These are phyloP conservation scores for Penicillium sp. DNA, from an alignment of 2,329 filamentous ascomycete genomes.

Conservation along the genomic window DNA sequence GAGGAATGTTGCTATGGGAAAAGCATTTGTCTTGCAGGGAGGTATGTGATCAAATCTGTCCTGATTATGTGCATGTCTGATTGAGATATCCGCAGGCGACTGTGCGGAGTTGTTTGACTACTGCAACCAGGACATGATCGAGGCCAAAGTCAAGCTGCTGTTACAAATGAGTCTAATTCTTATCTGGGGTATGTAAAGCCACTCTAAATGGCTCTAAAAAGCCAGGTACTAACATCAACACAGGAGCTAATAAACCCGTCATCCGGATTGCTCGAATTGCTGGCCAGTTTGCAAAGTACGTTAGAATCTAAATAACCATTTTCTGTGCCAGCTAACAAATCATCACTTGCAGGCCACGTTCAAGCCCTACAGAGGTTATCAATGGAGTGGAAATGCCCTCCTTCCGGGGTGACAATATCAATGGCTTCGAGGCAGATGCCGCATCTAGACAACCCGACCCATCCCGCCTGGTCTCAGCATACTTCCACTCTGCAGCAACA, in stretches of 20 bases:
- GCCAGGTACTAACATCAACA: slow-evolving; percentile 11
- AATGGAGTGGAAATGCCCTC: slow-evolving; percentile 80
- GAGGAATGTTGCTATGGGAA: slow-evolving; percentile 82
- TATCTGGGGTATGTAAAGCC: slow-evolving; percentile 67
- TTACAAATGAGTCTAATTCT: slow-evolving; percentile 96
- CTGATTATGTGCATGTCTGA: not conserved
- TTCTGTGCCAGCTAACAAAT: not conserved
- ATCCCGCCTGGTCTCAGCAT: slow-evolving; percentile 79
- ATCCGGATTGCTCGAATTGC: slow-evolving; percentile 95
- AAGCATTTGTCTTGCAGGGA: slow-evolving; percentile 91
- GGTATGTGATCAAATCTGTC: slow-evolving; percentile 50
- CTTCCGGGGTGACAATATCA: slow-evolving; percentile 94
- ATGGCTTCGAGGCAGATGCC: slow-evolving; percentile 69
- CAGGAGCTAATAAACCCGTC: slow-evolving; percentile 69
- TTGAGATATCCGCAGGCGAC: slow-evolving; percentile 52
- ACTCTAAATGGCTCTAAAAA: not conserved
- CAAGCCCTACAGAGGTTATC: slow-evolving; percentile 79
- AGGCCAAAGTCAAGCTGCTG: slow-evolving; percentile 94
- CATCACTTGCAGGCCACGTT: slow-evolving; percentile 61
- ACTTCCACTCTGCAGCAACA: slow-evolving; percentile 93
- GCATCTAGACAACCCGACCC: slow-evolving; percentile 82
- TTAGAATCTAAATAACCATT: not conserved
- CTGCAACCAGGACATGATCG: slow-evolving; percentile 84
- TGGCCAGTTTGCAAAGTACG: slow-evolving; percentile 86
- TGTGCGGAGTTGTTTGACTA: slow-evolving; percentile 98